These are phyloP conservation scores for Raffaelea albimanens DNA, from an alignment of 2,329 filamentous ascomycete genomes.

Conservation along the genomic window DNA sequence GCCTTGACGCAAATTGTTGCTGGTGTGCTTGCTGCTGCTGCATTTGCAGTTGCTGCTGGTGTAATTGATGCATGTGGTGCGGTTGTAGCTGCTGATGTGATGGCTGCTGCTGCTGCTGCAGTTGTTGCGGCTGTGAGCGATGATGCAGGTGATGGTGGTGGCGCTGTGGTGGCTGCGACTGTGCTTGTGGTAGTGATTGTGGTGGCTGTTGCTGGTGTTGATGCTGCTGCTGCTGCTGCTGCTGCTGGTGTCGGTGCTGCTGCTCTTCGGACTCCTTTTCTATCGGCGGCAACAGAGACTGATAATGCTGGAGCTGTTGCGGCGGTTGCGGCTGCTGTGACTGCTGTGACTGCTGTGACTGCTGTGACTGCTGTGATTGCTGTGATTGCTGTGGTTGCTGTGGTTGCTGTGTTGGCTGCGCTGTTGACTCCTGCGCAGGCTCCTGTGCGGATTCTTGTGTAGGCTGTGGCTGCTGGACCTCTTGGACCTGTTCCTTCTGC, in stretches of 20 bases:
- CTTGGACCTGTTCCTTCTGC: neutral
- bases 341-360: conserved; percentile 1
- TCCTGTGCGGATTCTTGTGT: neutral
- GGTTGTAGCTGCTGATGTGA: conserved; percentile 1
- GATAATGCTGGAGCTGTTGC: neutral
- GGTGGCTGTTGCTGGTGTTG: neutral
- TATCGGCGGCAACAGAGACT: too few species aligned
- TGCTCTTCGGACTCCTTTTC: too few species aligned
- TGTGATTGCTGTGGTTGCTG: conserved; percentile 1
- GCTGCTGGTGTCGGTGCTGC: neutral
- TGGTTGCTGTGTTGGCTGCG: neutral
- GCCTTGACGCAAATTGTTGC: neutral
- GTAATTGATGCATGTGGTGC: too few species aligned
- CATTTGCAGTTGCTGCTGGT: neutral
- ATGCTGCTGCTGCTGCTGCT: neutral
- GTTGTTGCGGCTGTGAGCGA: neutral
- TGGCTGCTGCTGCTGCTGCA: conserved; percentile 5
- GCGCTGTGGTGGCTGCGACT: neutral
- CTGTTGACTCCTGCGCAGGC: too few species aligned
- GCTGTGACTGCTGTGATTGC: neutral
- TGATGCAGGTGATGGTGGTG: neutral
- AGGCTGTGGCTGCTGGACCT: neutral
- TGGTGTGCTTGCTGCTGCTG: neutral
- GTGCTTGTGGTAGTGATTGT: neutral
- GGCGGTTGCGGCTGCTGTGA: conserved; percentile 2